These are phyloP conservation scores for Turritis glabra DNA, from an alignment of 345 rosid species.

Conservation along the genomic window DNA sequence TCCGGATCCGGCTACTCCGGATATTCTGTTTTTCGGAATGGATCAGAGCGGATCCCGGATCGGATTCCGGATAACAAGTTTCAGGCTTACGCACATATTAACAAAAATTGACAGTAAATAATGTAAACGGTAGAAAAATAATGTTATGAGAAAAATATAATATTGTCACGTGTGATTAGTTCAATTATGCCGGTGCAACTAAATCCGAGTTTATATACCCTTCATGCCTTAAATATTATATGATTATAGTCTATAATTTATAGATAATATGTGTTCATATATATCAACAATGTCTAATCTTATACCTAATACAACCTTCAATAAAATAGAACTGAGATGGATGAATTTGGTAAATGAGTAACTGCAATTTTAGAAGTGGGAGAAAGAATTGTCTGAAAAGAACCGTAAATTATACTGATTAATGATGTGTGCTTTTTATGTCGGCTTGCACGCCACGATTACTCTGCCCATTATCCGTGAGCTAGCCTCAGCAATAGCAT, in stretches of 20 bases:
- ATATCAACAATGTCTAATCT: background rate
- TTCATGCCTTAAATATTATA: background rate
- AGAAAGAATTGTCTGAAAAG: background rate
- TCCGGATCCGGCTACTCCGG: too few relatives aligned
- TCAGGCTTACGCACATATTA: too few relatives aligned
- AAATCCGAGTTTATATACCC: background rate
- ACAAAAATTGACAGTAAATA: background rate
- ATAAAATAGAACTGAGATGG: background rate
- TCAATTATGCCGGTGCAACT: background rate
- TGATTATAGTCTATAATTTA: too few relatives aligned
- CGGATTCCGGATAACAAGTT: too few relatives aligned
- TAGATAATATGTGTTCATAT: too few relatives aligned
- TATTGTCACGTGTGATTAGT: background rate
- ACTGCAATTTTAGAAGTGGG: constrained; percentile 11
- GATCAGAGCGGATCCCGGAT: too few relatives aligned
- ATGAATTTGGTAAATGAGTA: background rate
- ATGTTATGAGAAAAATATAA: background rate
- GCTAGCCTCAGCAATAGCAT: constrained; percentile 21
- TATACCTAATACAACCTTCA: background rate
- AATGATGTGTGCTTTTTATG: constrained; percentile 25
- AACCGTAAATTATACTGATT: background rate
- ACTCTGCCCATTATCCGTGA: constrained; percentile 23
- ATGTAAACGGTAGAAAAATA: background rate
- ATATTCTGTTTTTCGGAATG: too few relatives aligned
- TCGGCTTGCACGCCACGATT: constrained; percentile 39